Evolutionary conservation across 305 asterid genomes (phyloP), one percentile per base, ranked within the genome.

Genomic region (Solanum hybrid): DNA sequence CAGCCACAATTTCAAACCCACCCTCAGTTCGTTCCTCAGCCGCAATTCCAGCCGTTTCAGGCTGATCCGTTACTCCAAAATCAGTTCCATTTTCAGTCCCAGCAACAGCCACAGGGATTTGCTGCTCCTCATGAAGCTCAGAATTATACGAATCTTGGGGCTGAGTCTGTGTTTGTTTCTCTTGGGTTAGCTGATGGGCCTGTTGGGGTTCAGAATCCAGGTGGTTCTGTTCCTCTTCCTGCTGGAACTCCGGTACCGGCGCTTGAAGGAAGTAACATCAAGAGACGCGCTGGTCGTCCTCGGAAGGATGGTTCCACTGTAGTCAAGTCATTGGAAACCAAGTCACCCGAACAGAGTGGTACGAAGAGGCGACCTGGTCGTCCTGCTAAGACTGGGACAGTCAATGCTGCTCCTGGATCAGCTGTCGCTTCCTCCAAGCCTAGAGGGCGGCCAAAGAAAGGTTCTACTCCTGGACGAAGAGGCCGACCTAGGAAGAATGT

Each of bases 241-340:
- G 14, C 64, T 17, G 89, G 71, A 13, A 14, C 64, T 24, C 19
- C 51, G 3, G 77, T 13, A 2, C 15, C 38, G 11, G 36, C 29
- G 22, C 26, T 8, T 78, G 86, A 56, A 13, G 42, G 66, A 12
- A 45, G 42, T 37, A 37, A 60, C 17, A 56, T 45, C 7, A 91
- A 81, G 45, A 92, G 91, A 89, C 94, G 95, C 12, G 94, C 93
- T 27, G 97, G 96, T 10, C 92, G 97, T 90, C 95, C 94, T 3
- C 92, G 91, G 2, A 92, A 90, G 92, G 89, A 42, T 72, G 91
- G 34, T 34, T 77, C 89, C 29, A 29, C 42, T 13, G 89, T 42
- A n/a, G 77, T n/a, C 10, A 77, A 51, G 24, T 24, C 40, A 5
- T 71, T 19, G 31, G 40, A 29, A 27, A 26, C 80, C 29, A 40